Conservation (phyloP, 768 basidiomycete genomes). For the Pulveroboletus frians region DNA sequence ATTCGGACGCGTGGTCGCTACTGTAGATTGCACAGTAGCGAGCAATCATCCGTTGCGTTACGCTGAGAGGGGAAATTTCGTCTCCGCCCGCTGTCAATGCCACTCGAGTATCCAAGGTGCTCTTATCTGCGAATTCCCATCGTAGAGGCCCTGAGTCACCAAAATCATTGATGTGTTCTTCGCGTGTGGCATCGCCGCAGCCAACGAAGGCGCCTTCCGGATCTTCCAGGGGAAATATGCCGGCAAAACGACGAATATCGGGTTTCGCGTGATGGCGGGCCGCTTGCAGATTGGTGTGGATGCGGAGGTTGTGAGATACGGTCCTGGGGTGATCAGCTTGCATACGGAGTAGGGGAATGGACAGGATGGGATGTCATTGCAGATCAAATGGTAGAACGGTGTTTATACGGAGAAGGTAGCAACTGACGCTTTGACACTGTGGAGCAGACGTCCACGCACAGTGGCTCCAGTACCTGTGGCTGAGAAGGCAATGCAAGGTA, state of each 20-base stretch:
- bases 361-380: not conserved
- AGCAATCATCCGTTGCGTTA: conserved; percentile 20
- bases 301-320: conserved; percentile 7
- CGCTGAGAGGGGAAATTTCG: conserved; percentile 11
- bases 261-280: not conserved
- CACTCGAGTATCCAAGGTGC: not conserved
- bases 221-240: conserved; percentile 15
- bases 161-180: conserved; percentile 8
- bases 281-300: not conserved
- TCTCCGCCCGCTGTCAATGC: conserved; percentile 1
- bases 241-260: conserved; percentile 27
- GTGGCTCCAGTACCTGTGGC: conserved; percentile 16
- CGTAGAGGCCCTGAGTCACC: conserved; percentile 4
- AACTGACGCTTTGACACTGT: conserved; percentile 25
- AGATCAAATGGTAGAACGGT: not conserved
- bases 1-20: not conserved
- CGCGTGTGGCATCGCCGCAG: conserved; percentile 7
- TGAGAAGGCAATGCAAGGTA: conserved; percentile 11
- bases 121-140: conserved; percentile 9
- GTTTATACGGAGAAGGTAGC: conserved; percentile 17
- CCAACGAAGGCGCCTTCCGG: conserved; percentile 3
- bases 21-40: conserved; percentile 15
- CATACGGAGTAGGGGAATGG: conserved; percentile 6
- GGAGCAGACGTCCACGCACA: conserved; percentile 18
- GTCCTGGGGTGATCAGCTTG: not conserved